Conservation (phyloP, 2,329 filamentous ascomycete species). For the Monilinia polystroma region DNA sequence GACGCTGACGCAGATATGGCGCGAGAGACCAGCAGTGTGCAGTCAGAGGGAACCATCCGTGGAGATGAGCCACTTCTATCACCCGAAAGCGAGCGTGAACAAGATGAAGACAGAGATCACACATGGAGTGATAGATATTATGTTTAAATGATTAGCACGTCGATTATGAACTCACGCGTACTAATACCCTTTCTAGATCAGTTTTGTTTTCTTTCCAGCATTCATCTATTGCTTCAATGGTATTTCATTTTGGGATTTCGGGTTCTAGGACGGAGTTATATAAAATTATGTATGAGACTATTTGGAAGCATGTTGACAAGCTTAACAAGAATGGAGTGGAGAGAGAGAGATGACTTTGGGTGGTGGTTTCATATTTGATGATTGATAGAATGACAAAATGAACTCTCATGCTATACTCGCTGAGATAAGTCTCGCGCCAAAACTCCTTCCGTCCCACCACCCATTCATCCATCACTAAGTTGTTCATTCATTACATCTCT, state of each 20-base stretch:
- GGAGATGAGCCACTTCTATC: constrained; percentile 12
- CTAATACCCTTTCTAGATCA: constrained; percentile 26
- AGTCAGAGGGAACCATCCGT: constrained; percentile 17
- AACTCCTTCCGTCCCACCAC: constrained; percentile 15
- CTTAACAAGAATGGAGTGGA: constrained; percentile 3
- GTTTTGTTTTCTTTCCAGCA: constrained; percentile 14
- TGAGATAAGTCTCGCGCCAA: constrained; percentile 7
- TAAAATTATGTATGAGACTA: constrained; percentile 21
- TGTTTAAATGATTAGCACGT: constrained; percentile 19
- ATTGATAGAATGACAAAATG: constrained; percentile 20
- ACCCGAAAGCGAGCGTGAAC: constrained; percentile 2
- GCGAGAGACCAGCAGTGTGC: constrained; percentile 11
- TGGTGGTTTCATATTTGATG: constrained; percentile 18
- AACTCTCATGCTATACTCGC: constrained; percentile 15
- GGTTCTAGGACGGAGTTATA: constrained; percentile 21
- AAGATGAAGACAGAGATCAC: constrained; percentile 3
- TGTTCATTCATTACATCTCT: constrained; percentile 17
- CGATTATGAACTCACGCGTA: not conserved
- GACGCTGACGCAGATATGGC: not conserved
- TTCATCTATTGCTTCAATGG: not conserved
- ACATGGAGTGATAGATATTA: constrained; percentile 16
- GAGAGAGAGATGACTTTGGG: not conserved
- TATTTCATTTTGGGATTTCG: not conserved
- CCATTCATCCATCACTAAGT: not conserved
- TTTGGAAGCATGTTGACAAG: constrained; percentile 12